Evolutionary conservation across 164 flowering plant genomes (phyloP).

Genomic region (Echeveria elegans): DNA sequence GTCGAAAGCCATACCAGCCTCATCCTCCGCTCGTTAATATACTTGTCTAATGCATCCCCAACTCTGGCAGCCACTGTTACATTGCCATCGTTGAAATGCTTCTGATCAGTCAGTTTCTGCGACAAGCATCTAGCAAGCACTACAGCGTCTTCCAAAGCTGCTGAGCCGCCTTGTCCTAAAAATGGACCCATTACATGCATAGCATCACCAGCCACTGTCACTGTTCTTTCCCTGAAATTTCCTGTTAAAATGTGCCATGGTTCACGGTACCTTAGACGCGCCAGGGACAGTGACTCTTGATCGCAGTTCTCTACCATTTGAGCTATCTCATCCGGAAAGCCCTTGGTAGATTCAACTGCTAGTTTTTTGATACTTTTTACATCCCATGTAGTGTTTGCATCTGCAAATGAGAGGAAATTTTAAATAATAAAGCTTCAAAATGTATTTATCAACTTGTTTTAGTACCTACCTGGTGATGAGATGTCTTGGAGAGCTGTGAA

Average conservation of each 20-base stretch:
- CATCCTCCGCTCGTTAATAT: neutral
- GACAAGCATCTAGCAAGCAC: conserved; percentile 9
- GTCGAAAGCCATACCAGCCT: conserved; percentile 2
- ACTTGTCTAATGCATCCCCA: neutral
- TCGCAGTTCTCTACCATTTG: conserved; percentile 4
- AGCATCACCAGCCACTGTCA: conserved; percentile 8
- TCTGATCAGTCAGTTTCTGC: neutral
- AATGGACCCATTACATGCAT: conserved; percentile 10
- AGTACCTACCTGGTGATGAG: neutral
- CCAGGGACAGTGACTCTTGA: neutral
- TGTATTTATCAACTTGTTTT: neutral
- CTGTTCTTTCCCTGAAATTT: neutral
- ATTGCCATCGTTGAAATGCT: neutral
- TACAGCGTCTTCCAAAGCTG: conserved; percentile 2
- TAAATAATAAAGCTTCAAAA: neutral
- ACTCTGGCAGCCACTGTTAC: neutral
- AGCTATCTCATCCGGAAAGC: neutral
- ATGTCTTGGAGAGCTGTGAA: conserved; percentile 1
- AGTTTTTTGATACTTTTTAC: neutral
- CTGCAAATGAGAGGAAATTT: neutral
- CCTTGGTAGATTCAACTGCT: neutral
- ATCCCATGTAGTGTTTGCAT: neutral
- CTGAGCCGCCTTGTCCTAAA: conserved; percentile 10
- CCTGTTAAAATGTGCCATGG: conserved; percentile 5
- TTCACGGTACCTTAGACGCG: conserved; percentile 4